Evolutionary conservation across 2,329 filamentous ascomycete genomes (phyloP).

Genomic region (Hyphodiscus sp.): DNA sequence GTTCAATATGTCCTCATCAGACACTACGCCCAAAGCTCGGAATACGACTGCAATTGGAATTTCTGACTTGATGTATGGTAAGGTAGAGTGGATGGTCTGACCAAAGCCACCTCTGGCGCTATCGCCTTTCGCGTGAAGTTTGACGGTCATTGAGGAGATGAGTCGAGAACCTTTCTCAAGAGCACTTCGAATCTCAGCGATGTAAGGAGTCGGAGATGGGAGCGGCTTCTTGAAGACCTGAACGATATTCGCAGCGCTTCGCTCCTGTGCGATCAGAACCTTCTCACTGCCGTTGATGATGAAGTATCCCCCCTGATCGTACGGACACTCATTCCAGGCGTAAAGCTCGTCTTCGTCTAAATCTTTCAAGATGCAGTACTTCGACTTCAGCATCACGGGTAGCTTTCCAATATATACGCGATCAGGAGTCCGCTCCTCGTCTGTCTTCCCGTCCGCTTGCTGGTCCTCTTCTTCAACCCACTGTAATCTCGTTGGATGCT

Average conservation of each 20-base stretch:
- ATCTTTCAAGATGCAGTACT: slow-evolving; percentile 83
- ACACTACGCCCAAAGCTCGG: slow-evolving; percentile 89
- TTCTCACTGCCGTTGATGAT: slow-evolving; percentile 99
- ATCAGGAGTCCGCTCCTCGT: slow-evolving; percentile 38
- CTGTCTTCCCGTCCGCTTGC: slow-evolving; percentile 36
- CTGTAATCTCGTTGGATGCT: slow-evolving; percentile 49
- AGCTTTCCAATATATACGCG: slow-evolving; percentile 89
- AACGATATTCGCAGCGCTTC: slow-evolving; percentile 95
- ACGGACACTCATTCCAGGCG: slow-evolving; percentile 91
- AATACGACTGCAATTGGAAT: slow-evolving; percentile 95
- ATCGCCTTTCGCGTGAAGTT: slow-evolving; percentile 81
- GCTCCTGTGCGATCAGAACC: slow-evolving; percentile 94
- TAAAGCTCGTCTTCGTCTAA: slow-evolving; percentile 83
- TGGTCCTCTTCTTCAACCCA: slow-evolving; percentile 49
- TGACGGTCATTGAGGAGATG: slow-evolving; percentile 87
- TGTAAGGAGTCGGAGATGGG: slow-evolving; percentile 86
- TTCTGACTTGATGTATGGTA: slow-evolving; percentile 91
- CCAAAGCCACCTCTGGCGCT: slow-evolving; percentile 73
- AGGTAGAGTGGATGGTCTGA: slow-evolving; percentile 79
- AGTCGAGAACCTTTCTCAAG: slow-evolving; percentile 93
- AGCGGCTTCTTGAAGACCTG: slow-evolving; percentile 98
- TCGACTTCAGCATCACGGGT: slow-evolving; percentile 96
- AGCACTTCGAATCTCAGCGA: slow-evolving; percentile 92
- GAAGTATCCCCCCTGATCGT: slow-evolving; percentile 97
- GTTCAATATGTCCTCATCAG: slow-evolving; percentile 95